phyloP scores from a whole-genome alignment of 768 basidiomycete genomes.

The Goffeauzyma gilvescens region DNA sequence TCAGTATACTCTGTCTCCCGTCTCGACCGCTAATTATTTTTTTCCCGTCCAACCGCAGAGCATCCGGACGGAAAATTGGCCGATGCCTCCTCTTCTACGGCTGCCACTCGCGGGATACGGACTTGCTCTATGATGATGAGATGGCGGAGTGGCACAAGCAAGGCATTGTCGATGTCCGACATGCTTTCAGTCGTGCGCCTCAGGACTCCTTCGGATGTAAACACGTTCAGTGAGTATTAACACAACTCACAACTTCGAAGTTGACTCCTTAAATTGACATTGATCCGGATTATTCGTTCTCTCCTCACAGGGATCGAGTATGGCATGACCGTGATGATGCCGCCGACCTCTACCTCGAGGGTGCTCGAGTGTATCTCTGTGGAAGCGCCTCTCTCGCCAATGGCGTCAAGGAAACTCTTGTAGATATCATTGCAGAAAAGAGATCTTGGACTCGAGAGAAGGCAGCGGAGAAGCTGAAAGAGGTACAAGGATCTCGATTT shows the following conservation, averaged over 20 bases:
- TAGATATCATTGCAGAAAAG: constrained; percentile 31
- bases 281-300: neutral
- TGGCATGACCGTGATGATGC: constrained; percentile 36
- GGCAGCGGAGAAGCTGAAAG: constrained; percentile 30
- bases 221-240: constrained; percentile 37
- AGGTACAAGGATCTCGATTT: constrained; percentile 34
- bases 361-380: constrained; percentile 37
- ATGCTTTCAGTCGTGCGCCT: constrained; percentile 34
- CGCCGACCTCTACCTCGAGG: constrained; percentile 24
- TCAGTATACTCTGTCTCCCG: neutral
- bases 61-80: constrained; percentile 35
- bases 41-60: constrained; percentile 6
- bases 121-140: constrained; percentile 37
- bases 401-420: constrained; percentile 34
- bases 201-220: constrained; percentile 31
- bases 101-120: constrained; percentile 35
- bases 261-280: neutral
- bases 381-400: constrained; percentile 35
- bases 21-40: neutral
- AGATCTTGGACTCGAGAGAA: constrained; percentile 18
- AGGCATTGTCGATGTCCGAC: constrained; percentile 37
- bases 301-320: constrained; percentile 31
- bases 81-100: constrained; percentile 38
- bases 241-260: too few relatives aligned
- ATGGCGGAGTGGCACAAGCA: constrained; percentile 35